Evolutionary conservation across 495 filamentous ascomycete genomes (phyloP).

Genomic region (Letharia lupina): DNA sequence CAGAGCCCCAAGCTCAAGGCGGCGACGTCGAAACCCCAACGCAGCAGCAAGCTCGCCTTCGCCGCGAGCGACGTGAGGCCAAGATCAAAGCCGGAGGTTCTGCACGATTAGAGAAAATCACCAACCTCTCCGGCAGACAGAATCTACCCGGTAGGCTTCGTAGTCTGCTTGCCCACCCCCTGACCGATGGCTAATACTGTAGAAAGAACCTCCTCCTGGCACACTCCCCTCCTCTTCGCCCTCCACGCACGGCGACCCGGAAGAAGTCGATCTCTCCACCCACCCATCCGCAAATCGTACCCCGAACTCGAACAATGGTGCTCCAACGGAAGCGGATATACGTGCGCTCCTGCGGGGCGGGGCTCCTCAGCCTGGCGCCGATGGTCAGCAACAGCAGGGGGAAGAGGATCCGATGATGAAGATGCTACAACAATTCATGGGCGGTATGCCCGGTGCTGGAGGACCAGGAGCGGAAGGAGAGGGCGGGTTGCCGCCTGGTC

Average conservation of each 20-base stretch:
- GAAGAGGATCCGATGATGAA: conserved; percentile 53
- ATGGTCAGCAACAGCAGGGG: conserved; percentile 30
- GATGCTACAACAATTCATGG: conserved; percentile 54
- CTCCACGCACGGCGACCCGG: conserved; percentile 48
- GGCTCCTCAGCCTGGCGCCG: conserved; percentile 28
- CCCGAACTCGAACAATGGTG: conserved; percentile 7
- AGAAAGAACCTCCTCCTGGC: conserved; percentile 29
- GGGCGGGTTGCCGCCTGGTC: conserved; percentile 31
- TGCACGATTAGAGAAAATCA: conserved; percentile 76
- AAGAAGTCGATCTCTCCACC: conserved; percentile 65
- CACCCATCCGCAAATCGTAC: conserved; percentile 42
- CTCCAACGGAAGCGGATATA: conserved; percentile 27
- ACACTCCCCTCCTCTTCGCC: conserved; percentile 9
- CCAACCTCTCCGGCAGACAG: conserved; percentile 62
- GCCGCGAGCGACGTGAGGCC: conserved; percentile 82
- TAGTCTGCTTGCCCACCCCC: not conserved
- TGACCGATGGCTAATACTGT: conserved; percentile 22
- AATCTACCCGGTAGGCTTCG: conserved; percentile 34
- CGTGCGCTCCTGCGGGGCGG: conserved; percentile 37
- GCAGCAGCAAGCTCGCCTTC: conserved; percentile 67
- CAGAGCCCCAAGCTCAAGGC: conserved; percentile 9
- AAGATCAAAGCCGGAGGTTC: conserved; percentile 80
- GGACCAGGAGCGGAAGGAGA: conserved; percentile 23
- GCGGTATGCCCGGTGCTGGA: conserved; percentile 33
- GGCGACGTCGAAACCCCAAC: conserved; percentile 39